Base-by-base conservation (phyloP, 2,329 filamentous ascomycete species). In the Fusarium sp. region DNA sequence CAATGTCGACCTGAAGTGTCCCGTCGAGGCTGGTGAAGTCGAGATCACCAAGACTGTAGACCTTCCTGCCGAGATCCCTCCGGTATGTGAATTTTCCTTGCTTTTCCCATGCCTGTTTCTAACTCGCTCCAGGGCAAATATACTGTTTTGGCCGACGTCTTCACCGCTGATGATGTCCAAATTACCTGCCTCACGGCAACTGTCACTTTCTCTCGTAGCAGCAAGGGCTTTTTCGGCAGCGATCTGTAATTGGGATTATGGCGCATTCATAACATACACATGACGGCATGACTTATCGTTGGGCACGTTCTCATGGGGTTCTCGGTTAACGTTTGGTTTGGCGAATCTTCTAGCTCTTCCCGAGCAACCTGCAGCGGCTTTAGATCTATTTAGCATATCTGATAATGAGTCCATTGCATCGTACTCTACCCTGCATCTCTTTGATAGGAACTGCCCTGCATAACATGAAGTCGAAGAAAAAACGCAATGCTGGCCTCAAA, bases 1-100 rank as follows among this genome's bases (percentile, higher is more conserved):
- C 81, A 95, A 98, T 76, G 94, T 98, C 49, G 94, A 98, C 78
- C 86, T 98, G 64, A 85, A 94, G 78, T 99, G 96, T 83, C 96
- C 96, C 54, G 88, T 99, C 67, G 87, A 97, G 84, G 90, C 94
- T 84, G 96, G 95, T 67, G 85, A 90, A 28, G 86, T 95, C 80
- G 85, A 85, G 42, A 85, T 99, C 75, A 90, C 85, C 75, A 98
- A 98, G 88, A 87, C 91, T 25, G 94, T 98, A 62, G 90, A 96
- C 42, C 87, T 99, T 70, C 96, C 96, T 60, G 89, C 87, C 76
- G 89, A 97, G 83, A 96, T 98, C 75, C 96, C 96, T 81, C 93
- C 94, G 67, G 95, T 97, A 89, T 78, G 94, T 88, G 37, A 2
- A n/a, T 23, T 9, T 23, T 28, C 28, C 5, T 43, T 11, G 9